Conservation (phyloP, 257 asterid genomes). For the Nicotiana paniculata region DNA sequence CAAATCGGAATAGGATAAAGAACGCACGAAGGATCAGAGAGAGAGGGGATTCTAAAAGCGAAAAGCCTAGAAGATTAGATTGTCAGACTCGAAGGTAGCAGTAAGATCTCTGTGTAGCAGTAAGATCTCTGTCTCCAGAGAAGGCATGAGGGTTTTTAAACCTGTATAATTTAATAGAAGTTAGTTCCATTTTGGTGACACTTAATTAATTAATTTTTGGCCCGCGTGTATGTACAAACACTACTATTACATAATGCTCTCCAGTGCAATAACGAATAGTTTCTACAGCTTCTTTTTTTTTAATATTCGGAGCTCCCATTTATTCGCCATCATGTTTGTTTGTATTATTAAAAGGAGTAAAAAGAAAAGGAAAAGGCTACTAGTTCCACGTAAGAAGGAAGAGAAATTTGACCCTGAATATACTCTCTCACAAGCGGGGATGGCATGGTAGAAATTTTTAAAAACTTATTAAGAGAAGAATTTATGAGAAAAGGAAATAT, state of each 20-base stretch:
- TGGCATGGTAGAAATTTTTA: not conserved
- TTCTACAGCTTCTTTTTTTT: not conserved
- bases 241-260: not conserved
- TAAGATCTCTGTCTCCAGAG: too few relatives aligned
- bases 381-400: constrained; percentile 6
- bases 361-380: constrained; percentile 3
- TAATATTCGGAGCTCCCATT: not conserved
- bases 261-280: not conserved
- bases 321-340: not conserved
- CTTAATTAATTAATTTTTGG: not conserved
- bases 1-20: too few relatives aligned
- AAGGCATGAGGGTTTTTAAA: not conserved
- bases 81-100: too few relatives aligned
- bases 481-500: not conserved
- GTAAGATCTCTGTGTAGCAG: too few relatives aligned
- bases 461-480: not conserved
- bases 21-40: too few relatives aligned
- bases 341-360: not conserved
- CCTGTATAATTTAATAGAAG: not conserved
- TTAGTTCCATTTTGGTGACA: not conserved
- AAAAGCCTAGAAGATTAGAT: too few relatives aligned
- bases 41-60: too few relatives aligned
- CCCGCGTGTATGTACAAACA: not conserved
- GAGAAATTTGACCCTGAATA: not conserved
- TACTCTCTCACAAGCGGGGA: not conserved